A percentile compares a stretch with the other conserved stretches of the same genome.
phyloP scores from a whole-genome alignment of 1,284 basidiomycete species.

The Puccinia novopanici region DNA sequence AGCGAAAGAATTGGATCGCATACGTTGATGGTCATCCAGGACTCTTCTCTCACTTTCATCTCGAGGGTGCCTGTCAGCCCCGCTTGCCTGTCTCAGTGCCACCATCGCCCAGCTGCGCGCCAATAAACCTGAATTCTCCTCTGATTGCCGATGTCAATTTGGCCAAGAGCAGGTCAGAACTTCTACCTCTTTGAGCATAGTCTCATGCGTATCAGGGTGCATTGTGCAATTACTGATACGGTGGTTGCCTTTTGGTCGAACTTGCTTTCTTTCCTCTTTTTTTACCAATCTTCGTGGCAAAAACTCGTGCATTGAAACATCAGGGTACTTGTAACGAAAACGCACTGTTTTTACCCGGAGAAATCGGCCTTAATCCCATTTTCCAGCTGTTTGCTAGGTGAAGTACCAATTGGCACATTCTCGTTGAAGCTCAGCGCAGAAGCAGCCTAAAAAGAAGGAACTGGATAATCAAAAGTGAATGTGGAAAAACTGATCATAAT shows the following conservation, averaged over 20 bases:
- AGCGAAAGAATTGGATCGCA: slow-evolving; percentile 11
- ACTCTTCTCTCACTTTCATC: slow-evolving; percentile 46
- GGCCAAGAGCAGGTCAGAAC: slow-evolving; percentile 50
- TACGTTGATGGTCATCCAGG: slow-evolving; percentile 16
- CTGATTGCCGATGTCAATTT: slow-evolving; percentile 51
- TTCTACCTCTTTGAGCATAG: neutral
- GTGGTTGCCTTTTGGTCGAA: neutral
- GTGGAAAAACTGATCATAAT: slow-evolving; percentile 1
- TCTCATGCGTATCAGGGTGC: neutral
- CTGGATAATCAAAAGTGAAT: too few relatives aligned
- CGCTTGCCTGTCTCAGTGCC: slow-evolving; percentile 32
- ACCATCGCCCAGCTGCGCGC: slow-evolving; percentile 15
- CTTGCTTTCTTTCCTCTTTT: neutral
- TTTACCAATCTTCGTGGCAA: neutral
- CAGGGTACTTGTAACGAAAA: slow-evolving; percentile 49
- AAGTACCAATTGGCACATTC: neutral
- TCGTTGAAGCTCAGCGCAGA: neutral
- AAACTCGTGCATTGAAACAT: neutral
- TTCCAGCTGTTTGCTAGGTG: slow-evolving; percentile 49
- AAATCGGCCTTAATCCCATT: slow-evolving; percentile 48
- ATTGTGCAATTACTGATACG: neutral
- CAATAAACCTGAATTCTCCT: slow-evolving; percentile 29
- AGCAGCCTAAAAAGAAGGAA: neutral
- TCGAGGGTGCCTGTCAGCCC: slow-evolving; percentile 16
- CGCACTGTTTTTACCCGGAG: slow-evolving; percentile 49